phyloP scores from a whole-genome alignment of 345 rosid genomes.

The Pelargonium nanum region DNA sequence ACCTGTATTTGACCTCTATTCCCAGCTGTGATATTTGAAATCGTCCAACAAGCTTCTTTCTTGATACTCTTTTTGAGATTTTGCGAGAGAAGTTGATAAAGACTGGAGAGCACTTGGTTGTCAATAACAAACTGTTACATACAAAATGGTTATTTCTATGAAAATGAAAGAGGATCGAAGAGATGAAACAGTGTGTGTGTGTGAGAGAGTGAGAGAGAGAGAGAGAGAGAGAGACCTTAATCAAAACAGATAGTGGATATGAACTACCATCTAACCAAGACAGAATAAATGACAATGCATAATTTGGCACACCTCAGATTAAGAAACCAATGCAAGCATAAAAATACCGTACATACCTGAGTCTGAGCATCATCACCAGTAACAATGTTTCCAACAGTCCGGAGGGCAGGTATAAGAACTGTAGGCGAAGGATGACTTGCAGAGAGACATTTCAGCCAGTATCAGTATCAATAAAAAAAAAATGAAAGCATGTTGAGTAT shows the following conservation, averaged over 20 bases:
- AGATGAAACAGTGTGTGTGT: too few species aligned
- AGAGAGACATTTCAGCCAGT: slow-evolving; percentile 10
- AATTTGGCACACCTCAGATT: background rate
- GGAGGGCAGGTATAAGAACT: slow-evolving; percentile 64
- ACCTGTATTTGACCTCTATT: slow-evolving; percentile 37
- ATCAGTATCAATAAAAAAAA: slow-evolving; percentile 7
- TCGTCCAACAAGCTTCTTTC: slow-evolving; percentile 80
- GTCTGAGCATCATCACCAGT: slow-evolving; percentile 79
- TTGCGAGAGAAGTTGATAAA: slow-evolving; percentile 48
- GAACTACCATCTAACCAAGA: background rate
- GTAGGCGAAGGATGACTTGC: slow-evolving; percentile 58
- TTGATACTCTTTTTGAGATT: slow-evolving; percentile 57
- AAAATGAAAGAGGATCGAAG: too few species aligned
- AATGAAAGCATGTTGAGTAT: background rate
- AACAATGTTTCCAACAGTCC: slow-evolving; percentile 64
- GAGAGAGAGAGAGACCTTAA: background rate
- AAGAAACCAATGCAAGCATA: background rate
- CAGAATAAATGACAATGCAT: background rate
- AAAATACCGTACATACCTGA: slow-evolving; percentile 33
- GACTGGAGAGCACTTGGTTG: slow-evolving; percentile 48
- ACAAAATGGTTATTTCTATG: background rate
- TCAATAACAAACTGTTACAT: slow-evolving; percentile 58
- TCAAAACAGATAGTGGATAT: background rate
- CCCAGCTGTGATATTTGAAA: slow-evolving; percentile 79
- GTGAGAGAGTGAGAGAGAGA: background rate